A percentile compares a stretch with the other conserved stretches of the same genome.
Conservation (phyloP, 352 stramenopile genomes). For the Phytophthora ohioensis region DNA sequence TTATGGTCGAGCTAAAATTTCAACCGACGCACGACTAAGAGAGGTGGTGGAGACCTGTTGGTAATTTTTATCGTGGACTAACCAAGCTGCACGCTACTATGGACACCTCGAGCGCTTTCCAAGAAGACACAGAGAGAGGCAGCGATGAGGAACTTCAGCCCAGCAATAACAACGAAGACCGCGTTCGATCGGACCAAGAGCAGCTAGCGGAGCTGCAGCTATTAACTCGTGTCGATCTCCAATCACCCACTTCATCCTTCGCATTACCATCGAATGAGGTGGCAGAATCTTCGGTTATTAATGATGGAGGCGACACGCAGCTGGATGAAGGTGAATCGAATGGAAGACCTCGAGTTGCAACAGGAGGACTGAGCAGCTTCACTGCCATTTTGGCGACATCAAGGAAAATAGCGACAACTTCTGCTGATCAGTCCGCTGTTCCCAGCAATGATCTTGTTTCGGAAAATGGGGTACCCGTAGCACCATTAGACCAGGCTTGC, state of each 20-base stretch:
- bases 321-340: constrained; percentile 9
- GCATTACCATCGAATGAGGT: constrained; percentile 5
- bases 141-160: constrained; percentile 17
- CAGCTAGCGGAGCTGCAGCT: constrained; percentile 59
- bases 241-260: constrained; percentile 14
- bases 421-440: background rate
- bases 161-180: constrained; percentile 23
- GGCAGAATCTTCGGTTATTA: background rate
- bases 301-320: background rate
- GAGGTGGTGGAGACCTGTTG: background rate
- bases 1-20: constrained; percentile 29
- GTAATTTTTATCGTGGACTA: no score
- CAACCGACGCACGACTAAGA: constrained; percentile 29
- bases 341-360: constrained; percentile 4
- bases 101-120: constrained; percentile 12
- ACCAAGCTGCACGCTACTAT: constrained; percentile 3
- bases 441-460: background rate
- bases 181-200: constrained; percentile 24
- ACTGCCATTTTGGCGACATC: constrained; percentile 30
- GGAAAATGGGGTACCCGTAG: background rate
- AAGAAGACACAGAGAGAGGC: constrained; percentile 20
- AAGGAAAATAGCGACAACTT: constrained; percentile 25
- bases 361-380: constrained; percentile 31
- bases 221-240: constrained; percentile 48
- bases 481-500: constrained; percentile 4